Conservation (phyloP, 129 eudicot species). For the Pseudognaphalium luteoalbum region DNA sequence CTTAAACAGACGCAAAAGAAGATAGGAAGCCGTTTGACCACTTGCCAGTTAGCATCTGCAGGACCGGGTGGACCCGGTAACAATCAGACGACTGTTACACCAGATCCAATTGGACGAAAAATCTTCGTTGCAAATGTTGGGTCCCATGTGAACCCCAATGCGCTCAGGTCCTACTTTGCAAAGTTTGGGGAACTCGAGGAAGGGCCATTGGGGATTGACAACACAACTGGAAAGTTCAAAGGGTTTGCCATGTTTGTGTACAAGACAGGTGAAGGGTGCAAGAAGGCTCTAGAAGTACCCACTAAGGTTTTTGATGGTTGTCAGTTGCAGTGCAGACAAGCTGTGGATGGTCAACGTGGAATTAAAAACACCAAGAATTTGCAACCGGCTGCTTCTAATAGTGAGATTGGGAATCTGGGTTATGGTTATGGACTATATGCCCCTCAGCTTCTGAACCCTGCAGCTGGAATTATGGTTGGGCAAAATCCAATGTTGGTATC, state of each 20-base stretch:
- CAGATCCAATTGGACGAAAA: conserved; percentile 42
- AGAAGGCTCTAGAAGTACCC: conserved; percentile 74
- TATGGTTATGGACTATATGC: conserved; percentile 44
- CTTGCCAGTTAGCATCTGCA: conserved; percentile 80
- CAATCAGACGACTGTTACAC: conserved; percentile 14
- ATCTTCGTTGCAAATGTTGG: conserved; percentile 71
- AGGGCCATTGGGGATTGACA: conserved; percentile 73
- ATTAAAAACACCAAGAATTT: conserved; percentile 32
- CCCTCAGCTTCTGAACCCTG: conserved; percentile 39
- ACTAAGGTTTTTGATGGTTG: conserved; percentile 64
- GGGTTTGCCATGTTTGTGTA: conserved; percentile 74
- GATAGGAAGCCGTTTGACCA: conserved; percentile 60
- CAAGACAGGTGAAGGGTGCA: conserved; percentile 60
- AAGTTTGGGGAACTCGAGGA: conserved; percentile 84
- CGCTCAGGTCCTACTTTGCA: conserved; percentile 43
- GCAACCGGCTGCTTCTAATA: conserved; percentile 22
- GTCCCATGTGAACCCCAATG: conserved; percentile 48
- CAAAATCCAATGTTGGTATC: conserved; percentile 52
- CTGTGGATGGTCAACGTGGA: conserved; percentile 40
- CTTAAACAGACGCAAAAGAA: conserved; percentile 69
- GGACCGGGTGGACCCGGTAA: conserved; percentile 46
- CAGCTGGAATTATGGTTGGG: conserved; percentile 46
- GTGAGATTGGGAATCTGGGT: conserved; percentile 33
- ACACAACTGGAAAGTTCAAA: conserved; percentile 55
- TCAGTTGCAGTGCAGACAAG: conserved; percentile 62